phyloP scores from a whole-genome alignment of 2,329 filamentous ascomycete species.

The Alternaria longipes region DNA sequence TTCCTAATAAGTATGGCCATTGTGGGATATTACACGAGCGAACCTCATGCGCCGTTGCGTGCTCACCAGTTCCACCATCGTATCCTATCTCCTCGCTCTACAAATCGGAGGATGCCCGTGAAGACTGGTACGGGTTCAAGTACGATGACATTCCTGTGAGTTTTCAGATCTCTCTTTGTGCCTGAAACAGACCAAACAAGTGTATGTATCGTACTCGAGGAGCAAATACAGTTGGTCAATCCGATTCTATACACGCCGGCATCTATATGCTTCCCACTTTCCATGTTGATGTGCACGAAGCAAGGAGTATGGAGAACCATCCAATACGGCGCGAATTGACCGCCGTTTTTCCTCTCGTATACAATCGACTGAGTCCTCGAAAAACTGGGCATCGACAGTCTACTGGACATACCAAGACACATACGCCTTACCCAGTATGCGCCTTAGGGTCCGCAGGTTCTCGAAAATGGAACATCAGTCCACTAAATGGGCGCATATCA shows the following conservation, averaged over 20 bases:
- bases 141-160: background rate
- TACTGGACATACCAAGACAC: background rate
- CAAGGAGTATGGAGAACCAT: background rate
- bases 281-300: background rate
- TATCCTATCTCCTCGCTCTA: background rate
- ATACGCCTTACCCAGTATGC: background rate
- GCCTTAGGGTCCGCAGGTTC: background rate
- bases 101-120: background rate
- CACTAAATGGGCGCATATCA: background rate
- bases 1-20: background rate
- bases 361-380: background rate
- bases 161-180: background rate
- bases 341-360: background rate
- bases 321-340: background rate
- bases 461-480: background rate
- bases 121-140: no score
- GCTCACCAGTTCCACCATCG: background rate
- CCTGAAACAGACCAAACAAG: background rate
- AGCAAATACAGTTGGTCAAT: background rate
- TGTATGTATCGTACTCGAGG: background rate
- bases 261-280: background rate
- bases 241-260: background rate
- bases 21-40: background rate
- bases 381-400: background rate
- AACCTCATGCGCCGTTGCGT: background rate